phyloP scores from a whole-genome alignment of 2,329 filamentous ascomycete genomes.

The Ilyonectria sp. region DNA sequence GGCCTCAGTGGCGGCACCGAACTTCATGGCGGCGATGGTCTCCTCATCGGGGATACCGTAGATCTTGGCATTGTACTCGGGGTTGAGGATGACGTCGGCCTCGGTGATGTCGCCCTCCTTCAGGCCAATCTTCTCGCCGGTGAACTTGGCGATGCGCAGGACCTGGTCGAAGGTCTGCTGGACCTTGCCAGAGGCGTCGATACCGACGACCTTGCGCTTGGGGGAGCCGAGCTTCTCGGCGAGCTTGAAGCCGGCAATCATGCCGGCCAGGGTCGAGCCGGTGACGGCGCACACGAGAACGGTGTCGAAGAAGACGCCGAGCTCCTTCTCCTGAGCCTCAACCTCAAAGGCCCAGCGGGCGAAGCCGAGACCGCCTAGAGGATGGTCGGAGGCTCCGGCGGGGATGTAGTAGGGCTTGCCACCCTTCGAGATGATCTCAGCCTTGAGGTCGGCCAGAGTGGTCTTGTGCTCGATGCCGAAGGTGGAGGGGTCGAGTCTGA shows the following conservation, averaged over 20 bases:
- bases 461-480: constrained; percentile 81
- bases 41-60: constrained; percentile 78
- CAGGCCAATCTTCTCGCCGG: constrained; percentile 75
- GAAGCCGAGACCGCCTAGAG: constrained; percentile 79
- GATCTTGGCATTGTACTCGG: constrained; percentile 73
- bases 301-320: constrained; percentile 77
- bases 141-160: constrained; percentile 75
- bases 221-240: constrained; percentile 63
- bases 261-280: constrained; percentile 79
- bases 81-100: constrained; percentile 74
- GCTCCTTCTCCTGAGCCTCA: constrained; percentile 71
- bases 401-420: constrained; percentile 81
- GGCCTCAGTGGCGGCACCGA: constrained; percentile 77
- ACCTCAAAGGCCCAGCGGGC: constrained; percentile 81
- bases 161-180: constrained; percentile 75
- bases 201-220: constrained; percentile 73
- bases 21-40: constrained; percentile 78
- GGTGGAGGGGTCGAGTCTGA: constrained; percentile 69
- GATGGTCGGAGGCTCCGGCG: constrained; percentile 79
- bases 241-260: constrained; percentile 81
- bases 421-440: constrained; percentile 67
- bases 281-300: constrained; percentile 80
- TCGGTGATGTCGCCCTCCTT: constrained; percentile 71
- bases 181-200: constrained; percentile 66
- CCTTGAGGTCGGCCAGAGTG: constrained; percentile 68